Conservation (phyloP, 345 rosid genomes). For the Angophora floribunda region DNA sequence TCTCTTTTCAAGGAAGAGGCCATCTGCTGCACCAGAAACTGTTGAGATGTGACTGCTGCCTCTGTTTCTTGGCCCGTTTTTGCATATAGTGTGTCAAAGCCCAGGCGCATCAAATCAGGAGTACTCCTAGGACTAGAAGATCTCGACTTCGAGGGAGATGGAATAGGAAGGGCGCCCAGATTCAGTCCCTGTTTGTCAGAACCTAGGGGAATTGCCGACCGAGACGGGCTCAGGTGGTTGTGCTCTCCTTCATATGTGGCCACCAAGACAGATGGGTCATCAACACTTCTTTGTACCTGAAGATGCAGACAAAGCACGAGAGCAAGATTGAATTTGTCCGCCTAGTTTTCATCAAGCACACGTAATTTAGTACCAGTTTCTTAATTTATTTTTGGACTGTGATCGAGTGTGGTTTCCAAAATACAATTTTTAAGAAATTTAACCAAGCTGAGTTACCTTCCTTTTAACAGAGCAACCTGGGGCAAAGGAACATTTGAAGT, state of each 20-base stretch:
- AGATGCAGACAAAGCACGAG: not conserved
- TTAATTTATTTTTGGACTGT: not conserved
- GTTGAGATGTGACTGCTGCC: conserved; percentile 21
- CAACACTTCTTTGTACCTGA: conserved; percentile 85
- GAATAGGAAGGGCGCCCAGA: not conserved
- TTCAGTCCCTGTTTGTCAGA: not conserved
- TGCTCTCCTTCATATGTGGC: conserved; percentile 90
- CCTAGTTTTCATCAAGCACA: not conserved
- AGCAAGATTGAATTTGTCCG: not conserved
- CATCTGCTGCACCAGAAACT: conserved; percentile 63
- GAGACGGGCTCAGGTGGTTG: conserved; percentile 38
- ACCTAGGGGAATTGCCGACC: conserved; percentile 11
- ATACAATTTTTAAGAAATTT: not conserved
- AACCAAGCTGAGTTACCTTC: conserved; percentile 36
- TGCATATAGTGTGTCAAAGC: not conserved
- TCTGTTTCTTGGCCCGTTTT: conserved; percentile 5
- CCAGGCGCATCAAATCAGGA: not conserved
- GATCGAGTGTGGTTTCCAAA: not conserved
- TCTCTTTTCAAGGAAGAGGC: conserved; percentile 70
- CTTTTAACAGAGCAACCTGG: conserved; percentile 81
- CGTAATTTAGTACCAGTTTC: not conserved
- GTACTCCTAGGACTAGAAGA: conserved; percentile 11
- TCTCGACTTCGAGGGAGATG: conserved; percentile 7
- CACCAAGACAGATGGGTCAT: conserved; percentile 49
- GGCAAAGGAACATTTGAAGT: conserved; percentile 77